These are phyloP conservation scores for Rosa persica DNA, from an alignment of 306 rosid species.

Conservation along the genomic window DNA sequence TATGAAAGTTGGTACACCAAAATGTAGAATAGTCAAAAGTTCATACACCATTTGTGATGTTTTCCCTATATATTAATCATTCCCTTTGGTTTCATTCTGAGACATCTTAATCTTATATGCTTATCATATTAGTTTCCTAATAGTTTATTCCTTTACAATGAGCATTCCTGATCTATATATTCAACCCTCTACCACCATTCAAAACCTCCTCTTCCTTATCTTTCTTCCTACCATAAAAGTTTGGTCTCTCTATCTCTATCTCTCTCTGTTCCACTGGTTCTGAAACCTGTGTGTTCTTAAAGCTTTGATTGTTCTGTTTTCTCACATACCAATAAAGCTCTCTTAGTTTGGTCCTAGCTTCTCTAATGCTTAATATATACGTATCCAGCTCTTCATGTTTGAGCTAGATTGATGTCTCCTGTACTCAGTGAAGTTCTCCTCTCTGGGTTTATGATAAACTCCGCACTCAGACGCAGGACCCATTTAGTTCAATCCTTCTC, in stretches of 20 bases:
- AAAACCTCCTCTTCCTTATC: conserved; percentile 54
- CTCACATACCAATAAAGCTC: background rate
- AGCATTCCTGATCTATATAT: conserved; percentile 49
- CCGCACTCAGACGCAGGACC: conserved; percentile 66
- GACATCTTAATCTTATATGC: background rate
- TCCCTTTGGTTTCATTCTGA: background rate
- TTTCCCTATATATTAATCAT: background rate
- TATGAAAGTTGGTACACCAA: too few relatives aligned
- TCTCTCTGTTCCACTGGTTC: conserved; percentile 18
- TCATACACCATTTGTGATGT: too few relatives aligned
- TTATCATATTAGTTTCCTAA: conserved; percentile 13
- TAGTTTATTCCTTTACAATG: conserved; percentile 29
- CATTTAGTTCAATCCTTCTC: conserved; percentile 91
- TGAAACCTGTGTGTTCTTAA: background rate
- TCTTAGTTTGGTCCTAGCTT: background rate
- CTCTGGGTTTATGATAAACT: conserved; percentile 62
- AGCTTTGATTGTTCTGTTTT: background rate
- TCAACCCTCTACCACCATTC: conserved; percentile 35
- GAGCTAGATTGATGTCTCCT: conserved; percentile 47
- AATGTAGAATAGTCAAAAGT: too few relatives aligned
- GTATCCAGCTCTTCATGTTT: conserved; percentile 37
- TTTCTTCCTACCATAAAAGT: conserved; percentile 33
- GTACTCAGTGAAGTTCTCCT: conserved; percentile 68
- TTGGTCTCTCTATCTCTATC: background rate
- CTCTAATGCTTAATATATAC: conserved; percentile 21